Base-by-base conservation (phyloP, 2,329 filamentous ascomycete species). In the Cryphonectria naterciae region DNA sequence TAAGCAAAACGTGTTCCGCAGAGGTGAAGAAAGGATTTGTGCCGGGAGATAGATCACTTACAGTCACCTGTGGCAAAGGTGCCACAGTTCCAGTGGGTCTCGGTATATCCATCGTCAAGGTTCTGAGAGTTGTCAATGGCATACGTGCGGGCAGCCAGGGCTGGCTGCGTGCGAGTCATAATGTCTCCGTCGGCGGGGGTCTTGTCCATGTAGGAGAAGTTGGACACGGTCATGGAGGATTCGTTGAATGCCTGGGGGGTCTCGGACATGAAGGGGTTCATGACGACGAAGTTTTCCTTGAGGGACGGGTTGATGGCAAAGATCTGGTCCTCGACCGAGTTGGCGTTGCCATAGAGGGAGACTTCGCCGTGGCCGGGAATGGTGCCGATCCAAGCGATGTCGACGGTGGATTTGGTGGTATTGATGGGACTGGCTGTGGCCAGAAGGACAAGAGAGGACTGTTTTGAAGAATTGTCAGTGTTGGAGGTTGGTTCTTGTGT, bases 311-410 rank as follows among this genome's bases (percentile, higher is more conserved):
- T 46, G 46, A 70, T 58, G 4, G 54, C 56, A 19, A 67, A 68
- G 58, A 70, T 70, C 65, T 70, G 68, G 43, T 70, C 15, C 46
- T 63, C 41, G 46, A 70, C 46, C 5, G 64, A 52, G 13, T 43
- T 4, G 5, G 68, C 64, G 8, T 56, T 22, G 22, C 68, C 68
- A 25, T 67, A 49, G 43, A 70, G 68, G 7, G 64, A 35, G 19
- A 70, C 28, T 32, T 22, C 6, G 1, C 68, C 68, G 46, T 70
- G 37, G 17, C 58, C 68, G 13, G 64, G 56, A 6, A 70, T 58
- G 4, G 43, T 28, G 1, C 68, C 68, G 1, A 41, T 67, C 68
- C 68, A 70, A 52, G n/a, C 32, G 4, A 69, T 17, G 2, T 39
- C 28, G 2, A 22, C 7, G 6, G 15, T 11, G 11, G 35, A 2